phyloP scores from a whole-genome alignment of 2,329 filamentous ascomycete species.

The Chaetomium strumarium region DNA sequence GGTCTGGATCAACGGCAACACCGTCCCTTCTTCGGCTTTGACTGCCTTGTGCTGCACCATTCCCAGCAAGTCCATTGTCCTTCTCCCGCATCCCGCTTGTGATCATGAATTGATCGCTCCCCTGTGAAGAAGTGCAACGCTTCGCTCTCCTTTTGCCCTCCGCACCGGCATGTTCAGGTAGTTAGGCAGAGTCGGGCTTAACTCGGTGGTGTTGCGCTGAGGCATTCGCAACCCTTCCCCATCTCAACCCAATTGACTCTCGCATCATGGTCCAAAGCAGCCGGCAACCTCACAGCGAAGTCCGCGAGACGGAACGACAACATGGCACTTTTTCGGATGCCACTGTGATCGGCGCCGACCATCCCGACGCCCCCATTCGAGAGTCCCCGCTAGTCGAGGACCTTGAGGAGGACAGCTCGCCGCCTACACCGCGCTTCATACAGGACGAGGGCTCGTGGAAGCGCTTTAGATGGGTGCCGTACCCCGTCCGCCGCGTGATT shows the following conservation, averaged over 20 bases:
- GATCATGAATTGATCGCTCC: too few relatives aligned
- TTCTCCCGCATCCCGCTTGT: too few relatives aligned
- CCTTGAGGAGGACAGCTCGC: constrained; percentile 38
- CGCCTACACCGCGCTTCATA: constrained; percentile 54
- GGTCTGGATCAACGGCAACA: neutral
- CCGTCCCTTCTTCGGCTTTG: neutral
- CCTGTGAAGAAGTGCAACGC: too few relatives aligned
- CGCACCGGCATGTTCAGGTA: too few relatives aligned
- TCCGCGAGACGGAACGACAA: constrained; percentile 12
- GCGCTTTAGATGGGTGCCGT: constrained; percentile 54
- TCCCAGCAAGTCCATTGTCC: too few relatives aligned
- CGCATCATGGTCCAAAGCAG: constrained; percentile 18
- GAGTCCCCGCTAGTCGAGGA: constrained; percentile 37
- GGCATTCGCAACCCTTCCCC: too few relatives aligned
- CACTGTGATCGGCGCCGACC: constrained; percentile 25
- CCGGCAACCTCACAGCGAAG: constrained; percentile 3
- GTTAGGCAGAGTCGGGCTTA: too few relatives aligned
- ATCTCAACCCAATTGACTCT: neutral
- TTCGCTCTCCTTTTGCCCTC: too few relatives aligned
- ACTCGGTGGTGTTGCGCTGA: too few relatives aligned
- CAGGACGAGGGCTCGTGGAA: constrained; percentile 49
- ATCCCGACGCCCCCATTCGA: constrained; percentile 38
- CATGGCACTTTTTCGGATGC: constrained; percentile 9
- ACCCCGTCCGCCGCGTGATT: constrained; percentile 43
- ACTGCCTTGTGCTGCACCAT: neutral